Conservation (phyloP, 106 monocot genomes). For the Dendrobium chrysotoxum region DNA sequence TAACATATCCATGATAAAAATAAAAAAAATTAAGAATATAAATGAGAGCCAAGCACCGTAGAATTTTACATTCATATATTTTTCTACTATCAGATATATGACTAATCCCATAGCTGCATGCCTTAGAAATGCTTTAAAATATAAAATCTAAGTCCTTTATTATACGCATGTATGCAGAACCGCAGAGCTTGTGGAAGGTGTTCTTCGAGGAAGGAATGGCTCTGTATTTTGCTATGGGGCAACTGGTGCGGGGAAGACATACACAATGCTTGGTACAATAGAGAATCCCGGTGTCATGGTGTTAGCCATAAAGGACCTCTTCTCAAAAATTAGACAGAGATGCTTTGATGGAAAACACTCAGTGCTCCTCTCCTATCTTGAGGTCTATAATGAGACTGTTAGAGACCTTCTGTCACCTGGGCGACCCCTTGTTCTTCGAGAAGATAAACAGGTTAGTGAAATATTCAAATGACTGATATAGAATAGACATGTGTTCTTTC, state of each 20-base stretch:
- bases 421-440: slow-evolving; percentile 75
- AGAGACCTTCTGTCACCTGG: slow-evolving; percentile 89
- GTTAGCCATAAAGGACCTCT: slow-evolving; percentile 89
- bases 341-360: slow-evolving; percentile 72
- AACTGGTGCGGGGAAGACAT: slow-evolving; percentile 94
- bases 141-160: background rate
- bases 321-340: slow-evolving; percentile 76
- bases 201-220: slow-evolving; percentile 84
- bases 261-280: slow-evolving; percentile 93
- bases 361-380: slow-evolving; percentile 82
- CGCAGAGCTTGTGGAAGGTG: slow-evolving; percentile 71
- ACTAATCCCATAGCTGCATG: too few species aligned
- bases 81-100: background rate
- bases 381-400: slow-evolving; percentile 95
- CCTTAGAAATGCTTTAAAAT: background rate
- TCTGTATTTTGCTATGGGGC: slow-evolving; percentile 97
- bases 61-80: background rate
- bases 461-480: background rate
- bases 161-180: slow-evolving; percentile 39
- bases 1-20: background rate
- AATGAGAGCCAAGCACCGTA: background rate
- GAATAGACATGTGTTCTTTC: background rate
- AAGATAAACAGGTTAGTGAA: slow-evolving; percentile 75
- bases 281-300: slow-evolving; percentile 95
- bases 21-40: background rate